Conservation (phyloP, 108 stramenopile species). For the Skeletonema tropicum region DNA sequence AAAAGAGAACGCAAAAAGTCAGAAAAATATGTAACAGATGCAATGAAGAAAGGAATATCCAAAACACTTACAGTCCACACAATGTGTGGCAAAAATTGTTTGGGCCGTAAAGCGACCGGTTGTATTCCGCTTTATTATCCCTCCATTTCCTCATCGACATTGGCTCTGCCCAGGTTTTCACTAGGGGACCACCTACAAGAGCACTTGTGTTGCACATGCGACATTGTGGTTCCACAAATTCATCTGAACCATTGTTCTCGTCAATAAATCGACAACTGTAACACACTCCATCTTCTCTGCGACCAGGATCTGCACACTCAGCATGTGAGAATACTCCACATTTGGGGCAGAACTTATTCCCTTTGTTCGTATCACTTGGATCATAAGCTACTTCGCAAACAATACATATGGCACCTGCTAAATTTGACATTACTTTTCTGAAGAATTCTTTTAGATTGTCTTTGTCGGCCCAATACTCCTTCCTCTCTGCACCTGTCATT, state of each 20-base stretch:
- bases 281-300: conserved; percentile 42
- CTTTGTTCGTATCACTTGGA: conserved; percentile 31
- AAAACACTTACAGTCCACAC: conserved; percentile 75
- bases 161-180: conserved; percentile 54
- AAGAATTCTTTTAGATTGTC: conserved; percentile 66
- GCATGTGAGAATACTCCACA: conserved; percentile 64
- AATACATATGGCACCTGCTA: conserved; percentile 65
- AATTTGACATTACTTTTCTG: conserved; percentile 49
- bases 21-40: conserved; percentile 5
- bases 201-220: conserved; percentile 63
- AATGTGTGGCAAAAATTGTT: conserved; percentile 65
- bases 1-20: conserved; percentile 8
- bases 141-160: conserved; percentile 65
- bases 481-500: conserved; percentile 61
- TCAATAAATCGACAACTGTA: conserved; percentile 49
- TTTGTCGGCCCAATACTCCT: conserved; percentile 47
- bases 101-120: conserved; percentile 63
- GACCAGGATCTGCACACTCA: conserved; percentile 54
- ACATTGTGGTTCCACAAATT: conserved; percentile 60
- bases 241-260: conserved; percentile 33
- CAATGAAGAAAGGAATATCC: not conserved
- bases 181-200: conserved; percentile 51
- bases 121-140: conserved; percentile 36
- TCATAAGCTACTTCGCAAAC: conserved; percentile 58
- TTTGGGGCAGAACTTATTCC: conserved; percentile 48